Evolutionary conservation across 768 basidiomycete genomes (phyloP).

Genomic region (Russula ochroleuca): DNA sequence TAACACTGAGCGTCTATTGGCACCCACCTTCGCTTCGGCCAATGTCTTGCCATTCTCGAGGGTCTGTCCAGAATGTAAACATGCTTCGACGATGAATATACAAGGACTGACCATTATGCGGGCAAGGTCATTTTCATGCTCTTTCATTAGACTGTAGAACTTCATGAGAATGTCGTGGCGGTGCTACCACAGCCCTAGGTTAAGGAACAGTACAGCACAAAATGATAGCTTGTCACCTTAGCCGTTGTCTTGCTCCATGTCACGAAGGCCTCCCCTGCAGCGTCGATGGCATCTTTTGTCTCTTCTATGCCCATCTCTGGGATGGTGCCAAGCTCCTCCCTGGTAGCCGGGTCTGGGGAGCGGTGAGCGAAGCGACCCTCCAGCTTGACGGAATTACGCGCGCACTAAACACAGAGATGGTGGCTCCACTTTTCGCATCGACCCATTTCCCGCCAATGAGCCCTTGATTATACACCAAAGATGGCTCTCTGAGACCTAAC

Average conservation of each 20-base stretch:
- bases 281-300: conserved; percentile 78
- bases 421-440: conserved; percentile 68
- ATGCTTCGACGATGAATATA: not conserved
- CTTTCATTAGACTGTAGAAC: conserved; percentile 71
- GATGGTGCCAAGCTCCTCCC: conserved; percentile 74
- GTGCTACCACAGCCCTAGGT: conserved; percentile 41
- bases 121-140: conserved; percentile 82
- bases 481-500: conserved; percentile 59
- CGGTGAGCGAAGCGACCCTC: not conserved
- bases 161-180: conserved; percentile 83
- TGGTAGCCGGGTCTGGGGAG: conserved; percentile 77
- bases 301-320: conserved; percentile 88
- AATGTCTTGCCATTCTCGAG: conserved; percentile 95
- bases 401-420: conserved; percentile 74
- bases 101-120: conserved; percentile 61
- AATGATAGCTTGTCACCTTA: conserved; percentile 48
- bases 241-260: conserved; percentile 85
- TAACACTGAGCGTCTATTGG: not conserved
- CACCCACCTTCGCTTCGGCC: conserved; percentile 66
- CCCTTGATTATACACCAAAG: conserved; percentile 68
- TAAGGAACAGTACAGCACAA: not conserved
- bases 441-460: conserved; percentile 86
- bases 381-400: conserved; percentile 15
- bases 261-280: conserved; percentile 75
- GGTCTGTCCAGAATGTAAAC: conserved; percentile 46